A percentile compares a stretch with the other conserved stretches of the same genome.
Evolutionary conservation across 1,139 yeast genomes (phyloP).

Genomic region (Hansenula anomala): DNA sequence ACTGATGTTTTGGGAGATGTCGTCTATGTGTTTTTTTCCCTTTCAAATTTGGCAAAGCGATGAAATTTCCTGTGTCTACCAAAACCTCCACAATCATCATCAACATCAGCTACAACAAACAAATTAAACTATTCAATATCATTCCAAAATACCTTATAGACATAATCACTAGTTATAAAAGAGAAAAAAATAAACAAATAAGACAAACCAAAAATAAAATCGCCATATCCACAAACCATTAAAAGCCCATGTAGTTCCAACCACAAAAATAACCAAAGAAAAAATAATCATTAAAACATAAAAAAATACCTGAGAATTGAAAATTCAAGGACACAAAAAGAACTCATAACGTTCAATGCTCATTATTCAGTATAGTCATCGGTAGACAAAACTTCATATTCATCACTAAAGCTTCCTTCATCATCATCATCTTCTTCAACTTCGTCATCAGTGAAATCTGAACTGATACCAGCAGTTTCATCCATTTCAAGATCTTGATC

Average conservation of each 20-base stretch:
- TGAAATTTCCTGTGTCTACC: background rate
- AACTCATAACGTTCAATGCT: background rate
- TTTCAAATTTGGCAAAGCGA: too few species aligned
- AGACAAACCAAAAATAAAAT: too few species aligned
- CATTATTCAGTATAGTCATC: conserved; percentile 2
- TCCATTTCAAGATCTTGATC: background rate
- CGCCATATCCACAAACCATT: too few species aligned
- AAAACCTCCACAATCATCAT: too few species aligned
- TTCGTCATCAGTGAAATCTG: conserved; percentile 1
- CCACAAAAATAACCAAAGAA: background rate
- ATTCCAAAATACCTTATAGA: too few species aligned
- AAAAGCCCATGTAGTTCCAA: background rate
- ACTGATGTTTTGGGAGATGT: too few species aligned
- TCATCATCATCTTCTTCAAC: background rate
- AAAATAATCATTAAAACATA: too few species aligned
- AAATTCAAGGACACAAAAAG: background rate
- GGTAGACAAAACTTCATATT: conserved; percentile 6
- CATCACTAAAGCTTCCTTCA: conserved; percentile 2
- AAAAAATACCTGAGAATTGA: background rate
- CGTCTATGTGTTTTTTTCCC: too few species aligned
- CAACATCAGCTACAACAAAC: too few species aligned
- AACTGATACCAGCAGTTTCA: conserved; percentile 1
- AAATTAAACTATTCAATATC: too few species aligned
- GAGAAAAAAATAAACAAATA: too few species aligned
- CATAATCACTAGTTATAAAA: too few species aligned